Conservation (phyloP, 768 basidiomycete species). For the Lactifluus echinatus region DNA sequence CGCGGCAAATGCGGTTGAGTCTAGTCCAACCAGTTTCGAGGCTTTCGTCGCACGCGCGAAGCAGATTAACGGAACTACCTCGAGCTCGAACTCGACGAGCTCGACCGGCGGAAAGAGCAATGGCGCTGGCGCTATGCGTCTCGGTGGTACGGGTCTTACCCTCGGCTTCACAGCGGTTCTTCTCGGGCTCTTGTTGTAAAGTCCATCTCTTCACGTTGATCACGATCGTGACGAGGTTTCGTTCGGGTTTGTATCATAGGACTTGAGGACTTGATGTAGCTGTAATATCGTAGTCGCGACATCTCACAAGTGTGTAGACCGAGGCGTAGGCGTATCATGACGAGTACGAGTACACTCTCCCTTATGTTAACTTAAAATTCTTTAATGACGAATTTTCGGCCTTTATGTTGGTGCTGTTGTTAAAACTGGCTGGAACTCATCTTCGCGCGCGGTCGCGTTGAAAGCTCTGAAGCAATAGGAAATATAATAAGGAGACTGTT, state of each 20-base stretch:
- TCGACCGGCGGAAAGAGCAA: not conserved
- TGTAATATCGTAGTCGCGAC: not conserved
- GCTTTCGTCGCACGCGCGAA: slow-evolving; percentile 44
- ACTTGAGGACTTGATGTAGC: slow-evolving; percentile 4
- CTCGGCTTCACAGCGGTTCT: not conserved
- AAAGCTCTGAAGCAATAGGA: too few species aligned
- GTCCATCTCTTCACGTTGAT: not conserved
- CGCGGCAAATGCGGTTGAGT: slow-evolving; percentile 43
- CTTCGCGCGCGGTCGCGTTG: too few species aligned
- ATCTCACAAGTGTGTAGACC: not conserved
- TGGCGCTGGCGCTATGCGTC: slow-evolving; percentile 17
- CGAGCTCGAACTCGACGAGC: slow-evolving; percentile 8
- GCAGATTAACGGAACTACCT: slow-evolving; percentile 33
- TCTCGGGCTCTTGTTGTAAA: slow-evolving; percentile 12
- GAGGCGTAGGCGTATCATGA: not conserved
- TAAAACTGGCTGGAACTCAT: too few species aligned
- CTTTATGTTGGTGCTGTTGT: too few species aligned
- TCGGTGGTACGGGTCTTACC: slow-evolving; percentile 2
- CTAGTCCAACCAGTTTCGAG: slow-evolving; percentile 42
- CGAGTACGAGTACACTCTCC: not conserved
- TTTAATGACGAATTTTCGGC: too few species aligned
- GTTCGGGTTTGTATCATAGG: slow-evolving; percentile 7
- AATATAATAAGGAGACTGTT: too few species aligned
- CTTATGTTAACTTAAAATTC: not conserved
- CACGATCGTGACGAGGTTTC: not conserved